Conservation (phyloP, 148 eudicot genomes). For the Vaccinium darrowii region DNA sequence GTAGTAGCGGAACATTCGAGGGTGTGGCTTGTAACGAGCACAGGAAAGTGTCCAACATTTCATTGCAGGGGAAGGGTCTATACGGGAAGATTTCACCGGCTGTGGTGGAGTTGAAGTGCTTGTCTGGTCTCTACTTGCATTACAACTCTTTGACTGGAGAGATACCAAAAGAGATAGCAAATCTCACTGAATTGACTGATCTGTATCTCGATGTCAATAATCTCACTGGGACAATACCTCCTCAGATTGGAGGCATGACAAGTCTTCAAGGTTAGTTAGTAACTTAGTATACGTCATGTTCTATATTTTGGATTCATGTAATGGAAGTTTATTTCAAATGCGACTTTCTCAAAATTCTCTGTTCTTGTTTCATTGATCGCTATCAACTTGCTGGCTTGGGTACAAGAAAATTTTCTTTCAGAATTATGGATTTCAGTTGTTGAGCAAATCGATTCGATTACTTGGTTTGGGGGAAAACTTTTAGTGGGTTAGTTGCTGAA, state of each 20-base stretch:
- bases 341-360: background rate
- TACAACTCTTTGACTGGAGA: conserved; percentile 64
- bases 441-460: background rate
- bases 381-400: background rate
- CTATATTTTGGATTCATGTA: background rate
- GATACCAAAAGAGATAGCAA: conserved; percentile 64
- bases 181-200: conserved; percentile 61
- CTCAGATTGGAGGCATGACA: conserved; percentile 55
- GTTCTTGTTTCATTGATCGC: background rate
- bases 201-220: conserved; percentile 79
- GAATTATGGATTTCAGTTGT: background rate
- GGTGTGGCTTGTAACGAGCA: conserved; percentile 86
- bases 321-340: background rate
- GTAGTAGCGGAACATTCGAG: conserved; percentile 53
- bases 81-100: conserved; percentile 66
- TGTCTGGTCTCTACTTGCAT: conserved; percentile 81
- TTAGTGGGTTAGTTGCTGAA: background rate
- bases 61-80: conserved; percentile 64
- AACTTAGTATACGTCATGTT: background rate
- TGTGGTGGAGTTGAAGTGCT: conserved; percentile 60
- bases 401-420: background rate
- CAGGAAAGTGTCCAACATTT: conserved; percentile 74
- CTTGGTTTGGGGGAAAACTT: background rate
- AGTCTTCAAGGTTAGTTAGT: conserved; percentile 77
- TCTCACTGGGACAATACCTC: conserved; percentile 60